Percentiles rank a stretch among this genome's conserved stretches.
Conservation (phyloP, 306 rosid genomes). For the Ochetophila trinervis region DNA sequence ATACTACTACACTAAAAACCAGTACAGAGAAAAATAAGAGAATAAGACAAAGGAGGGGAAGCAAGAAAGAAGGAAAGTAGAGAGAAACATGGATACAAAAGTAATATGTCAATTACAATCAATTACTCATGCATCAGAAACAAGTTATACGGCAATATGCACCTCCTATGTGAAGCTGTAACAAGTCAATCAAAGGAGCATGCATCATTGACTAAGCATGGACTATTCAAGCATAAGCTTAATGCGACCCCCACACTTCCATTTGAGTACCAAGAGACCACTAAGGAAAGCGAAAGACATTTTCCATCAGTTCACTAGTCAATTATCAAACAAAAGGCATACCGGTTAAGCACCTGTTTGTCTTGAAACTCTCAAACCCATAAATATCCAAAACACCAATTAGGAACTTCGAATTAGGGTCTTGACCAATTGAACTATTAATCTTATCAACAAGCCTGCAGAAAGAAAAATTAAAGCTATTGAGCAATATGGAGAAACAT, state of each 20-base stretch:
- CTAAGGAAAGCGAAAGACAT: no score
- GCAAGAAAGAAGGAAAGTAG: not conserved
- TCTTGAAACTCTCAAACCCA: conserved; percentile 99
- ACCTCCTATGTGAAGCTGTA: no score
- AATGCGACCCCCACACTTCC: no score
- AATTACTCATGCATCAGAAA: no score
- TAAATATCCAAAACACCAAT: conserved; percentile 98
- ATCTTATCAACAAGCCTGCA: conserved; percentile 95
- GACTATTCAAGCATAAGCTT: no score
- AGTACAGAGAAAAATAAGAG: not conserved
- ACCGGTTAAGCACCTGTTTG: conserved; percentile 82
- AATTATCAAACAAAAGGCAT: conserved; percentile 43
- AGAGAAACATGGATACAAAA: not conserved
- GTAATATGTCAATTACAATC: not conserved
- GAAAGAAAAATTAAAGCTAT: conserved; percentile 34
- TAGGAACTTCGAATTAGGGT: conserved; percentile 74
- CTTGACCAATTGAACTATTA: conserved; percentile 93
- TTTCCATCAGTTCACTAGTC: conserved; percentile 5
- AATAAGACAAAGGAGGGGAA: not conserved
- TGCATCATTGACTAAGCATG: not conserved
- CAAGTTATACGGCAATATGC: no score
- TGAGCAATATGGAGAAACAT: not conserved
- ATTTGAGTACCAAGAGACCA: no score
- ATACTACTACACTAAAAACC: not conserved
- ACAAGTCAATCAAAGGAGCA: no score